Evolutionary conservation across 1,284 basidiomycete genomes (phyloP), one percentile per base, ranked within the genome.

Genomic region (Tilletia indica): DNA sequence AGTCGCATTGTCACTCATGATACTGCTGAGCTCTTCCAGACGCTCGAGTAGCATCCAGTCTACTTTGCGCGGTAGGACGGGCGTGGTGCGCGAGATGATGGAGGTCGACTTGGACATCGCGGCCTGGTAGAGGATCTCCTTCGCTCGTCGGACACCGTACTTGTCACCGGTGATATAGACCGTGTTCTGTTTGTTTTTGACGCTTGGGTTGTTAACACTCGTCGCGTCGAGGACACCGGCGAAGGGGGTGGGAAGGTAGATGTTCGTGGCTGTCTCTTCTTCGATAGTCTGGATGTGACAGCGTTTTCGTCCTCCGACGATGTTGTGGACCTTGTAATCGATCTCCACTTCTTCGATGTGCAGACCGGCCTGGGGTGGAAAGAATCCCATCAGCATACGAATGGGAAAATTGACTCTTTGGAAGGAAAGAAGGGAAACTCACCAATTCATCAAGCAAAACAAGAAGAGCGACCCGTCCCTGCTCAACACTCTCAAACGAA

Each of bases 161-260:
- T 95, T 97, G 85, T 98, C 95, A 70, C 96, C 96, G 0, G 96
- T 97, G 80, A 99, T 96, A 91, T 93, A 97, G 72, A 98, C 91
- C 51, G 91, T 87, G 85, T 93, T 94, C 82, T 85, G 90, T 88
- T 85, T 87, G 77, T 82, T 86, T 19, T 68, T 51, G 19, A 58
- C 67, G 11, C 34, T 71, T 71, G 91, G 90, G 25, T 89, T 87
- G 39, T 73, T 67, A 63, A n/a, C 34, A n/a, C 72, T 58, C 19
- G 51, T 61, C 38, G 75, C 72, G 34, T 76, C 75, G 66, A 95
- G 88, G 25, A 95, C 89, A 66, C 93, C 93, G 77, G 94, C 92
- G 69, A 98, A 87, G 58, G 94, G 91, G 4, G 93, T 93, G 39
- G 96, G 94, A 76, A 93, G 89, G 85, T 98, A 99, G 73, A 99